Evolutionary conservation across 2,329 filamentous ascomycete species (phyloP).

Genomic region (Mycosphaerella sp.): DNA sequence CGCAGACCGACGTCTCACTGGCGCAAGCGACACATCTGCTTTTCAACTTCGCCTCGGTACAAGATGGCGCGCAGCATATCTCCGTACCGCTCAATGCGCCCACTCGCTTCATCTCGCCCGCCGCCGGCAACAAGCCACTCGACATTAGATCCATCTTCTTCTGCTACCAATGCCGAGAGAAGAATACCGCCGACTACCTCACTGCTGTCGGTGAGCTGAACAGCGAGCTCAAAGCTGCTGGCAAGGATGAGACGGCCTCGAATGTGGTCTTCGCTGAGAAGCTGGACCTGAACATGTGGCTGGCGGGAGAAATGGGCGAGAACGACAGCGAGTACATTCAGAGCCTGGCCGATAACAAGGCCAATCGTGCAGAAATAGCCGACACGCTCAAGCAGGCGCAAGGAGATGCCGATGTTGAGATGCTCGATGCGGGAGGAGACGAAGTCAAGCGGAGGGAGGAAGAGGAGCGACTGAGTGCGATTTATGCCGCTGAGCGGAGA

Average conservation of each 20-base stretch:
- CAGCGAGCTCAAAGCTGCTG: conserved; percentile 55
- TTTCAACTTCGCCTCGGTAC: conserved; percentile 31
- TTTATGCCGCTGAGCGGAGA: conserved; percentile 84
- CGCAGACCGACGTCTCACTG: conserved; percentile 57
- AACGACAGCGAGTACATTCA: conserved; percentile 83
- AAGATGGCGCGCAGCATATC: conserved; percentile 49
- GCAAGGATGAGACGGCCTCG: conserved; percentile 63
- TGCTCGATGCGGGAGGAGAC: conserved; percentile 38
- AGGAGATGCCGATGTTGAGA: conserved; percentile 33
- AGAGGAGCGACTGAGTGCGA: conserved; percentile 76
- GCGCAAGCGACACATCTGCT: conserved; percentile 64
- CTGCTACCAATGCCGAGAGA: conserved; percentile 89
- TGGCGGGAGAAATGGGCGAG: conserved; percentile 82
- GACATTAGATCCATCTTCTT: conserved; percentile 95
- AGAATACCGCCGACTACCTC: conserved; percentile 86
- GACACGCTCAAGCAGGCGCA: conserved; percentile 40
- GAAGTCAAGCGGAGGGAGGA: conserved; percentile 53
- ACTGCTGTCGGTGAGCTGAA: conserved; percentile 73
- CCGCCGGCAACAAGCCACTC: conserved; percentile 23
- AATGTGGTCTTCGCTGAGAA: conserved; percentile 89
- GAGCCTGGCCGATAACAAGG: conserved; percentile 61
- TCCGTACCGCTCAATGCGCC: conserved; percentile 45
- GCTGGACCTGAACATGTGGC: conserved; percentile 85
- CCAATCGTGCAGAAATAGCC: conserved; percentile 47
- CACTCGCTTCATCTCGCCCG: conserved; percentile 81